Evolutionary conservation across 352 stramenopile genomes (phyloP).

Genomic region (Pythium sp.): DNA sequence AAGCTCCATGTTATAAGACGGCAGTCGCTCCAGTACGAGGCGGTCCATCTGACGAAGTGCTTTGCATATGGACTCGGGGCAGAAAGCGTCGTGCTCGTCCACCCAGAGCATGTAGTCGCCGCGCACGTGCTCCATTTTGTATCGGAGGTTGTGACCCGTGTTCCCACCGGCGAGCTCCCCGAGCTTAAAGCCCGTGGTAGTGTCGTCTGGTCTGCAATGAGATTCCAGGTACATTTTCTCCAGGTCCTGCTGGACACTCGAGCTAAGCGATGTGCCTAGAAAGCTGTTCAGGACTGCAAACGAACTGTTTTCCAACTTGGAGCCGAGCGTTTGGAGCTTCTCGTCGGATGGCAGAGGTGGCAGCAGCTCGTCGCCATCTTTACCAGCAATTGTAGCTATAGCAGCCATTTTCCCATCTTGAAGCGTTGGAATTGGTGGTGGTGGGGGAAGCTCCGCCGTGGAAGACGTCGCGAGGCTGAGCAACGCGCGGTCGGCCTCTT

Average conservation of each 20-base stretch:
- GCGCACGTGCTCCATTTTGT: slow-evolving; percentile 45
- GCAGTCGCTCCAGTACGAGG: slow-evolving; percentile 34
- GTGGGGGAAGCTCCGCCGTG: not conserved
- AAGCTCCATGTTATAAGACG: slow-evolving; percentile 25
- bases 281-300: slow-evolving; percentile 39
- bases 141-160: slow-evolving; percentile 41
- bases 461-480: slow-evolving; percentile 27
- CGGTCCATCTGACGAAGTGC: slow-evolving; percentile 38
- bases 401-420: not conserved
- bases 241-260: slow-evolving; percentile 20
- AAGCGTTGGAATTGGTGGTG: not conserved
- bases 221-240: slow-evolving; percentile 24
- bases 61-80: slow-evolving; percentile 20
- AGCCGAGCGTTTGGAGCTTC: slow-evolving; percentile 16
- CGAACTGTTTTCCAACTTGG: slow-evolving; percentile 16
- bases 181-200: slow-evolving; percentile 18
- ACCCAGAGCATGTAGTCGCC: slow-evolving; percentile 53
- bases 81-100: slow-evolving; percentile 36
- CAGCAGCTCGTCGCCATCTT: slow-evolving; percentile 22
- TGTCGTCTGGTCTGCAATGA: not conserved
- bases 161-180: slow-evolving; percentile 43
- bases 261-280: slow-evolving; percentile 19
- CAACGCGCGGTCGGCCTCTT: slow-evolving; percentile 35
- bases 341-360: slow-evolving; percentile 22
- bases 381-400: not conserved